Evolutionary conservation across 768 basidiomycete genomes (phyloP), one percentile per base, ranked within the genome.

Genomic region (Paxillus involutus): DNA sequence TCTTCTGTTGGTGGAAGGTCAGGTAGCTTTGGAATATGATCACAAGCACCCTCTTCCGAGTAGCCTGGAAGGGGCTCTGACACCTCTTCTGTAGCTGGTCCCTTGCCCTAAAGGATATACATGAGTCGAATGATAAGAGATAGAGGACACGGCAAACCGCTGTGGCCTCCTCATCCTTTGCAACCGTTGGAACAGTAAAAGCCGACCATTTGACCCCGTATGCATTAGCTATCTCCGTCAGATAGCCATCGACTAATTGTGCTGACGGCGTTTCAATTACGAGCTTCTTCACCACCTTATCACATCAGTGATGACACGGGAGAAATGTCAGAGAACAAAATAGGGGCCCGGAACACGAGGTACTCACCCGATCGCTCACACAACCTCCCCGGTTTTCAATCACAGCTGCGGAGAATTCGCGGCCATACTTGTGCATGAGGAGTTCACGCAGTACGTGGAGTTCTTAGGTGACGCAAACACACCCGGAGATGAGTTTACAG

Each of bases 401-500:
- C 2, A 90, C 85, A n/a, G 82, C 80, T 16, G 86, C 60, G 14
- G 94, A 84, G 68, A 91, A 98, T 44, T 94, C 92, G 19, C 96
- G 85, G 16, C 96, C 94, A 67, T 86, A 97, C 73, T 97, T 97
- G 69, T 94, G 91, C 89, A 95, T 91, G 53, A 99, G 80, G 68
- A 98, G 83, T 68, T 98, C 95, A 51, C 97, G 86, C 48, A 98
- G 72, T 36, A 93, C 76, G 59, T 97, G 91, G 37, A 99, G 80
- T 67, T 98, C 94, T 94, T 60, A 26, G 47, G 42, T 32, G 51
- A 51, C 37, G 54, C 45, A 29, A 46, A 29, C 19, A 17, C 24
- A 35, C 26, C 30, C 44, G 26, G 19, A 53, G 46, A 46, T 63
- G 3, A 59, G 51, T 17, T 40, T 36, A 42, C 44, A 24, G 16